Conservation (phyloP, 2,329 filamentous ascomycete genomes). For the Ploettnerulaceae sp. region DNA sequence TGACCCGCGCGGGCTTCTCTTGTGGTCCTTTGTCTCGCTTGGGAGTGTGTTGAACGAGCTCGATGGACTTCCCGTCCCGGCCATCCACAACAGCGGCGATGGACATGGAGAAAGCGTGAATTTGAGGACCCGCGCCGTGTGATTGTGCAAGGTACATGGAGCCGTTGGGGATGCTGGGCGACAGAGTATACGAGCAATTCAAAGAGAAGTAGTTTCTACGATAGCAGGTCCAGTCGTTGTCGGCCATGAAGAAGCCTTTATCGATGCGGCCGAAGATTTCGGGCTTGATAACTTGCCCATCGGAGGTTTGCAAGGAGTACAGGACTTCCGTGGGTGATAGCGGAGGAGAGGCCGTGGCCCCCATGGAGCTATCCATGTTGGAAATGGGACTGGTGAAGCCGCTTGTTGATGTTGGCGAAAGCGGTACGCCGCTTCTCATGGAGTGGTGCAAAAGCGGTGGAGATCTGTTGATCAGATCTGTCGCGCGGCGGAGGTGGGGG, state of each 20-base stretch:
- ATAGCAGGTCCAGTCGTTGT: constrained; percentile 70
- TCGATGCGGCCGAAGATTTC: constrained; percentile 64
- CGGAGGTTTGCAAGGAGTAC: constrained; percentile 44
- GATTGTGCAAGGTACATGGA: constrained; percentile 36
- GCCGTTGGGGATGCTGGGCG: constrained; percentile 41
- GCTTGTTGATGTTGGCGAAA: constrained; percentile 33
- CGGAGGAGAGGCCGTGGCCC: constrained; percentile 31
- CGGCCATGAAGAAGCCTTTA: constrained; percentile 63
- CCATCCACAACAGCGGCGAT: constrained; percentile 64
- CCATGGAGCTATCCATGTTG: constrained; percentile 31
- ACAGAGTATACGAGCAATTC: constrained; percentile 56
- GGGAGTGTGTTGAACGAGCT: constrained; percentile 71
- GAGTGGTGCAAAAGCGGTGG: constrained; percentile 28
- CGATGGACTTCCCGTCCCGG: constrained; percentile 57
- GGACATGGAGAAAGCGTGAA: constrained; percentile 59
- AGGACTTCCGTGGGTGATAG: constrained; percentile 38
- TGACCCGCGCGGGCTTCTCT: constrained; percentile 51
- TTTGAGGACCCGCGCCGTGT: constrained; percentile 30
- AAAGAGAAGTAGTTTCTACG: constrained; percentile 68
- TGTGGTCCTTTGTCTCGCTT: constrained; percentile 69
- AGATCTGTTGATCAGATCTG: constrained; percentile 32
- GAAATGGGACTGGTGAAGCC: constrained; percentile 34
- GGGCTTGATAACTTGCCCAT: constrained; percentile 50
- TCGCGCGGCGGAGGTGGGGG: constrained; percentile 29
- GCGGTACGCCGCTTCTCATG: constrained; percentile 28